phyloP scores from a whole-genome alignment of 2,329 filamentous ascomycete species.

The Pseudocercospora fuligena region DNA sequence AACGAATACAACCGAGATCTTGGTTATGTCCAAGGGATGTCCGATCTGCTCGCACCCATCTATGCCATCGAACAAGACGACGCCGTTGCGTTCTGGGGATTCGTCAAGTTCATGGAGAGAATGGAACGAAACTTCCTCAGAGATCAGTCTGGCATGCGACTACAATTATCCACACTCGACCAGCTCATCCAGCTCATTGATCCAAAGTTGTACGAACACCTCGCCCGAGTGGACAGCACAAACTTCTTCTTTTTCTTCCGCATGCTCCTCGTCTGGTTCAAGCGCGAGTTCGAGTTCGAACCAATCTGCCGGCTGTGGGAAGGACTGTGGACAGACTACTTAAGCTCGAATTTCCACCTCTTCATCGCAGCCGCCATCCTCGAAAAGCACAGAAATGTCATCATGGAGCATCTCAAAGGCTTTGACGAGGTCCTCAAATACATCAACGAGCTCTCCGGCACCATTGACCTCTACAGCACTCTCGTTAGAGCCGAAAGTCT shows the following conservation, averaged over 20 bases:
- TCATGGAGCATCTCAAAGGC: conserved; percentile 89
- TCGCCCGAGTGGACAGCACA: conserved; percentile 88
- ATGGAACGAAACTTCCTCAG: conserved; percentile 98
- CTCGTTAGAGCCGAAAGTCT: conserved; percentile 86
- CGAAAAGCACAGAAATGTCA: conserved; percentile 94
- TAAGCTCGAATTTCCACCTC: conserved; percentile 88
- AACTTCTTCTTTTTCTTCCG: conserved; percentile 99
- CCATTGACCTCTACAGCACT: conserved; percentile 86
- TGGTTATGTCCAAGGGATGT: conserved; percentile 99
- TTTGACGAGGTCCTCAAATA: conserved; percentile 99
- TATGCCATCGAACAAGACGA: conserved; percentile 98
- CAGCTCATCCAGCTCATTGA: conserved; percentile 97
- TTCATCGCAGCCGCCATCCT: conserved; percentile 93
- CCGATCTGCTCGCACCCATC: conserved; percentile 90
- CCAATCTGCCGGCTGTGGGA: conserved; percentile 93
- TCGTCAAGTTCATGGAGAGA: conserved; percentile 93
- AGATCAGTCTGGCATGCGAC: conserved; percentile 94
- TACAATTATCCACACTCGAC: conserved; percentile 86
- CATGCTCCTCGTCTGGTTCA: conserved; percentile 98
- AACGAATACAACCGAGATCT: conserved; percentile 97
- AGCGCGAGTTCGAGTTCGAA: conserved; percentile 90
- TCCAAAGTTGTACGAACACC: conserved; percentile 87
- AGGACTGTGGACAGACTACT: conserved; percentile 88
- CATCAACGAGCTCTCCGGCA: conserved; percentile 92
- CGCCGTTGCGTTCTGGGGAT: conserved; percentile 94